Percentiles rank a stretch among this genome's conserved stretches.
phyloP scores from a whole-genome alignment of 2,329 filamentous ascomycete genomes.

The Colletotrichum sp. region DNA sequence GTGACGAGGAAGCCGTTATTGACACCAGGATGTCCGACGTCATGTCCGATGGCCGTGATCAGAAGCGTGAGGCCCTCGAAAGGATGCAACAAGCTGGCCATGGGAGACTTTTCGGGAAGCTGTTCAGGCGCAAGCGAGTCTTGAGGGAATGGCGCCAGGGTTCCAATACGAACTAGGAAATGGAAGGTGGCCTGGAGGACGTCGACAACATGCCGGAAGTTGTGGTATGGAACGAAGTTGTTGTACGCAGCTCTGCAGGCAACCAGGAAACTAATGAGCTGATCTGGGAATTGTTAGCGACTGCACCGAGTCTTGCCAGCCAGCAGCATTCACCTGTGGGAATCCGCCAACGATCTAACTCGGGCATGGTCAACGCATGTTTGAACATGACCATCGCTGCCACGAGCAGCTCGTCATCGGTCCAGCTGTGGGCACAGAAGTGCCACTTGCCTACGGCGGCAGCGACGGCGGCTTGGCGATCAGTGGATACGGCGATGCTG shows the following conservation, averaged over 20 bases:
- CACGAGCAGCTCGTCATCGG: constrained; percentile 88
- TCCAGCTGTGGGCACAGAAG: constrained; percentile 89
- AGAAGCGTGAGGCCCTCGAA: constrained; percentile 89
- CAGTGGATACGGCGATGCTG: constrained; percentile 70
- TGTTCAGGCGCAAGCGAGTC: constrained; percentile 26
- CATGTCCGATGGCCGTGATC: constrained; percentile 95
- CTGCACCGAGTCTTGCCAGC: constrained; percentile 22
- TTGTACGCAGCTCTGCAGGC: constrained; percentile 96
- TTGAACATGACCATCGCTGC: constrained; percentile 88
- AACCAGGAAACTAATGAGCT: constrained; percentile 84
- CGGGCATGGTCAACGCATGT: constrained; percentile 83
- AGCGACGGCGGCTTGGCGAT: constrained; percentile 70
- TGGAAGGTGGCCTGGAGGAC: constrained; percentile 93
- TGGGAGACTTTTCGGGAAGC: constrained; percentile 58
- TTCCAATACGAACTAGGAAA: constrained; percentile 83
- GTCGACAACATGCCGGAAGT: constrained; percentile 96
- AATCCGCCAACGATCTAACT: constrained; percentile 81
- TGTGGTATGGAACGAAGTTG: constrained; percentile 94
- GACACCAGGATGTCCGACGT: constrained; percentile 96
- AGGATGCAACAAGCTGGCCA: constrained; percentile 79
- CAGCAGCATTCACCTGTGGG: constrained; percentile 67
- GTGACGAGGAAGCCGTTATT: constrained; percentile 97
- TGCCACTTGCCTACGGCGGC: constrained; percentile 78
- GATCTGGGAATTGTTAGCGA: constrained; percentile 62
- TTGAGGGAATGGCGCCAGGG: constrained; percentile 70